Percentiles rank a stretch among this genome's conserved stretches.
phyloP scores from a whole-genome alignment of 805 yeast species.

The Hanseniaspora mollemarum region DNA sequence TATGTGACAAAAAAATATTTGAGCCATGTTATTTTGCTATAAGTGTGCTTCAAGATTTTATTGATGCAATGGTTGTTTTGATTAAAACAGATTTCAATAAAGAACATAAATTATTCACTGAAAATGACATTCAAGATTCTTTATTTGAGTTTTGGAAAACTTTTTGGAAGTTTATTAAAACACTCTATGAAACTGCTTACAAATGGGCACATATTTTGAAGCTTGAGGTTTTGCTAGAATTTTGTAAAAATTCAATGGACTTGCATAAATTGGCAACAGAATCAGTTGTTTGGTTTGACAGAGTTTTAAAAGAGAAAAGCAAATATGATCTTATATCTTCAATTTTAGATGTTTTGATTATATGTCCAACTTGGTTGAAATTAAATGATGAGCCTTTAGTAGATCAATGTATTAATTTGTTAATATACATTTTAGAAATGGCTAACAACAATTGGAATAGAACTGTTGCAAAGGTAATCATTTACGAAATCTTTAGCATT shows the following conservation, averaged over 20 bases:
- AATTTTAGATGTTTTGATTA: conserved; percentile 51
- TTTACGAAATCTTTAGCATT: conserved; percentile 63
- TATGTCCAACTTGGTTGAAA: conserved; percentile 69
- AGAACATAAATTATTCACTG: conserved; percentile 21
- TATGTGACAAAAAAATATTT: conserved; percentile 40
- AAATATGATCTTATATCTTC: conserved; percentile 34
- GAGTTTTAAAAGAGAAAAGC: not conserved
- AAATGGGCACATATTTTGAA: conserved; percentile 63
- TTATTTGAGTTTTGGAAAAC: conserved; percentile 47
- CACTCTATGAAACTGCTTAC: conserved; percentile 56
- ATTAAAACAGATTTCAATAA: conserved; percentile 30
- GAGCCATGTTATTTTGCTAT: conserved; percentile 71
- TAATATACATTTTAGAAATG: conserved; percentile 53
- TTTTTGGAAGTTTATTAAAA: conserved; percentile 61
- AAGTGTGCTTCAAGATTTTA: conserved; percentile 62
- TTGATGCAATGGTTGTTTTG: conserved; percentile 38
- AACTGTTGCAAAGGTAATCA: conserved; percentile 12
- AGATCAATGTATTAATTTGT: conserved; percentile 58
- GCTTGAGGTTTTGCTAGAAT: conserved; percentile 52
- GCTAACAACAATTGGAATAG: conserved; percentile 43
- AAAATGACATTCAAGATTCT: conserved; percentile 22
- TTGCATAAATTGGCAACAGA: conserved; percentile 57
- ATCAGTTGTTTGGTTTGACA: conserved; percentile 33
- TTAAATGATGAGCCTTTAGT: conserved; percentile 63
- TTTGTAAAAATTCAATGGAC: conserved; percentile 78